Evolutionary conservation across 2,329 filamentous ascomycete species (phyloP).

Genomic region (Microascus cirrosus): DNA sequence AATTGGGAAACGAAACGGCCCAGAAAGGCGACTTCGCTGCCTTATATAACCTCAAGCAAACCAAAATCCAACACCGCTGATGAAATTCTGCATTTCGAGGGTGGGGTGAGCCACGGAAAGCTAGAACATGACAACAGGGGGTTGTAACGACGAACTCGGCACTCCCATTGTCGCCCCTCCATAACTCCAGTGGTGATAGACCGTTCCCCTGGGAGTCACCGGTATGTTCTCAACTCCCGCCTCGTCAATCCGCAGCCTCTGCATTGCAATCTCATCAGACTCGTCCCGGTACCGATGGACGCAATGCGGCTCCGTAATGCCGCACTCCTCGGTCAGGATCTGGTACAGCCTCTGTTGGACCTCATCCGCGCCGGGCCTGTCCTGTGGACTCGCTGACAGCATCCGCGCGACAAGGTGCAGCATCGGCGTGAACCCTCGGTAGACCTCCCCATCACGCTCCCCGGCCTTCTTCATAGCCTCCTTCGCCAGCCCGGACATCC

Average conservation of each 20-base stretch:
- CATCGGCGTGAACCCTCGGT: constrained; percentile 24
- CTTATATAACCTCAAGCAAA: no score
- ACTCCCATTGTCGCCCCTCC: no score
- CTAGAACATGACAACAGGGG: no score
- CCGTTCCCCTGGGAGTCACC: no score
- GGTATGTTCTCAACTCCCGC: no score
- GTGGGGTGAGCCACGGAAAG: no score
- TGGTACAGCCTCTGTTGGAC: constrained; percentile 41
- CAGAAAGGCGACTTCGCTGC: no score
- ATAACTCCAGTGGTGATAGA: no score
- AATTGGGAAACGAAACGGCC: no score
- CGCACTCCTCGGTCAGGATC: constrained; percentile 36
- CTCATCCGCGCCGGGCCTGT: constrained; percentile 39
- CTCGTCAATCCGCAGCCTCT: not conserved
- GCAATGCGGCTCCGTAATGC: constrained; percentile 39
- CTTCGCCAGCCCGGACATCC: constrained; percentile 52
- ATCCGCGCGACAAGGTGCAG: constrained; percentile 42
- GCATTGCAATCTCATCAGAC: constrained; percentile 7
- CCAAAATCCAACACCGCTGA: no score
- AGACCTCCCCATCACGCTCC: constrained; percentile 24
- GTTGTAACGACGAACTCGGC: no score
- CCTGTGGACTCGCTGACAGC: constrained; percentile 37
- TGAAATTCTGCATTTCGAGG: no score
- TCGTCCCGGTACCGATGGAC: constrained; percentile 32
- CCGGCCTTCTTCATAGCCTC: constrained; percentile 39